Evolutionary conservation across 257 asterid species (phyloP).

Genomic region (Fraxinus excelsior): DNA sequence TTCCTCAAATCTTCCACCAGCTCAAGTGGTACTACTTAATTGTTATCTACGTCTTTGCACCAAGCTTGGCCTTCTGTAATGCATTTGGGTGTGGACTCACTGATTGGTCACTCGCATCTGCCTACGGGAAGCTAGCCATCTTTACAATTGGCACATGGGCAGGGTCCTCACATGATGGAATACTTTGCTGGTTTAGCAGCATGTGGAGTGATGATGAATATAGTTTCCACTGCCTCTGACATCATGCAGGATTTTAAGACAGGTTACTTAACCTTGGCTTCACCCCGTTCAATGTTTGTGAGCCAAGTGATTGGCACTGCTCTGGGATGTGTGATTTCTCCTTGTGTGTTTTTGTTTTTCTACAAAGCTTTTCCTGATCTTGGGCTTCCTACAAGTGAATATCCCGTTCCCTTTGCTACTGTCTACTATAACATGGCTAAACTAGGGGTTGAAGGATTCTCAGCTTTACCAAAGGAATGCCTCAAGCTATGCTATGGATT

Average conservation of each 20-base stretch:
- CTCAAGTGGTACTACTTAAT: conserved; percentile 59
- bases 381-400: conserved; percentile 49
- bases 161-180: conserved; percentile 53
- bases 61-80: conserved; percentile 62
- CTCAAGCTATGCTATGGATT: conserved; percentile 54
- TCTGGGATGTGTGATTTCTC: conserved; percentile 61
- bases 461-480: conserved; percentile 60
- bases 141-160: conserved; percentile 71
- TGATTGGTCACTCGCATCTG: conserved; percentile 73
- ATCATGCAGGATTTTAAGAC: conserved; percentile 70
- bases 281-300: conserved; percentile 67
- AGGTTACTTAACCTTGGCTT: conserved; percentile 63
- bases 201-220: conserved; percentile 72
- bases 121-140: conserved; percentile 68
- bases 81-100: conserved; percentile 71
- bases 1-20: conserved; percentile 60
- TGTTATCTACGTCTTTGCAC: conserved; percentile 54
- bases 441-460: conserved; percentile 58
- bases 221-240: conserved; percentile 65
- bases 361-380: conserved; percentile 56
- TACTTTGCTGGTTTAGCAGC: conserved; percentile 67
- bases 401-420: conserved; percentile 52
- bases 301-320: conserved; percentile 78
- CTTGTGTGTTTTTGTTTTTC: conserved; percentile 68
- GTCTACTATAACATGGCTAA: no score